Conservation (phyloP, 2,329 filamentous ascomycete genomes). For the Trichoderma afroharzianum region DNA sequence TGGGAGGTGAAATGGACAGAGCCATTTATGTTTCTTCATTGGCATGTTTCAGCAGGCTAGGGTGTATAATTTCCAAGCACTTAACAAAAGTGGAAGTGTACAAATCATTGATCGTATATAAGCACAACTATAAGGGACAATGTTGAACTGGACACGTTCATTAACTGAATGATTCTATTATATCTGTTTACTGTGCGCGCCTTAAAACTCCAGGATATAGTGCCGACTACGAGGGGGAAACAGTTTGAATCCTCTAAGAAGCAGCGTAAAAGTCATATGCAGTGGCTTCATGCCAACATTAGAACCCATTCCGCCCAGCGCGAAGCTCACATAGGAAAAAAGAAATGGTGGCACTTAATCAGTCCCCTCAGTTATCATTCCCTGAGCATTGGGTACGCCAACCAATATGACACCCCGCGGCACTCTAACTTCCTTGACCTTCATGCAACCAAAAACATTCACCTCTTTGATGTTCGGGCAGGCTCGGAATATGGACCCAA, state of each 20-base stretch:
- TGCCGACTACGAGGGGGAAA: background rate
- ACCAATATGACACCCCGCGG: conserved; percentile 55
- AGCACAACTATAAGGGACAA: background rate
- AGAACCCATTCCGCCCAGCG: background rate
- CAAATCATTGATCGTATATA: background rate
- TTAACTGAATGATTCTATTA: background rate
- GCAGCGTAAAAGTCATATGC: background rate
- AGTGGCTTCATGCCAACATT: background rate
- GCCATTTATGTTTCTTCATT: background rate
- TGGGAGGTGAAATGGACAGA: background rate
- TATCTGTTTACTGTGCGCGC: background rate
- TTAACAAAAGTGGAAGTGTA: background rate
- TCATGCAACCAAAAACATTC: conserved; percentile 65
- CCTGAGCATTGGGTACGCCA: conserved; percentile 56
- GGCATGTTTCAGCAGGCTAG: background rate
- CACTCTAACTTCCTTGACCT: conserved; percentile 51
- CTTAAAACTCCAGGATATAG: background rate
- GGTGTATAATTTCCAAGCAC: background rate
- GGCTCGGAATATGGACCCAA: conserved; percentile 60
- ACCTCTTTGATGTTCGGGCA: conserved; percentile 59
- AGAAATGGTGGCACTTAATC: conserved; percentile 21
- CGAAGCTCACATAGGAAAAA: background rate
- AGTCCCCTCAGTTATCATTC: conserved; percentile 56
- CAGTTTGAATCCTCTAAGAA: background rate
- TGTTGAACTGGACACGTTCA: background rate